Base-by-base conservation (phyloP, 345 rosid genomes). In the Stellera chamaejasme region DNA sequence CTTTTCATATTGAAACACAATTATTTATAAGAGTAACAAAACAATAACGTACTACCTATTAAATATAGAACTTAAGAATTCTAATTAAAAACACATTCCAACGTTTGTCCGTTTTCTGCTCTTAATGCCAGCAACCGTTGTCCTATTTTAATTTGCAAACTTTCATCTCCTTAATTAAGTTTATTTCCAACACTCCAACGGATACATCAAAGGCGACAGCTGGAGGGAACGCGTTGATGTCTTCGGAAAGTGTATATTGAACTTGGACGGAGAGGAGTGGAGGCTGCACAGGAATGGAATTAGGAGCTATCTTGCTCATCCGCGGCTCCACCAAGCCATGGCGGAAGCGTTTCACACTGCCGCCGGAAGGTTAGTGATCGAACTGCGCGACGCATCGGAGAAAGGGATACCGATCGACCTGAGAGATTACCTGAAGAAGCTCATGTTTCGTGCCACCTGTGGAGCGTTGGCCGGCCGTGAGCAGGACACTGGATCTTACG, bases 171-270 rank as follows among this genome's bases (percentile, higher is more conserved):
- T n/a, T n/a, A n/a, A n/a, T n/a, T n/a, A n/a, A n/a, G n/a, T n/a
- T n/a, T n/a, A n/a, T n/a, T n/a, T n/a, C n/a, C n/a, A n/a, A n/a
- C n/a, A n/a, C n/a, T n/a, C n/a, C n/a, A n/a, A n/a, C n/a, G n/a
- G n/a, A n/a, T 43, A 50, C 25, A 2, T 42, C 15, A 61, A 61
- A 51, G 57, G 57, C 12, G 11, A 43, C 11, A 43, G 43, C 13
- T 61, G 64, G 64, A 11, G 36, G 42, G 28, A 61, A 11, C 56
- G 32, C 3, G 42, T 51, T 3, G 68, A 69, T 25, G 15, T 58
- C 6, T 28, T 76, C 0, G 77, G 77, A 5, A 54, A 63, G 14
- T 60, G 52, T 0, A 15, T 65, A 13, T 53, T 71, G 45, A 59
- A 27, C 43, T 46, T 55, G 6, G 72, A 68, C 13, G 44, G 43